Evolutionary conservation across 1,284 basidiomycete genomes (phyloP).

Genomic region (Uromyces viciae-fabae): DNA sequence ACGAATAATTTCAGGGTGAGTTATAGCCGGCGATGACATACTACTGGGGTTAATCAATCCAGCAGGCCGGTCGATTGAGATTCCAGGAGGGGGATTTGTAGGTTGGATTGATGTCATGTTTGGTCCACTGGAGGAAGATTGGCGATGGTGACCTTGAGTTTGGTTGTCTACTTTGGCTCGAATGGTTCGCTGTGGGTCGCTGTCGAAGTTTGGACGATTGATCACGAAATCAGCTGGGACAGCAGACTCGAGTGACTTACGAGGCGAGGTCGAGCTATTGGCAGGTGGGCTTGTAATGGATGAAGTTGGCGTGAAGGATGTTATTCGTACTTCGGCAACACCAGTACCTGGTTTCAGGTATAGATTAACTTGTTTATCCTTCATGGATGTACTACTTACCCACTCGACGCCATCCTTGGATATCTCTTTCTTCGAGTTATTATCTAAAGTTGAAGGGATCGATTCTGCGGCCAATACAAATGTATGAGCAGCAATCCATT

Average conservation of each 20-base stretch:
- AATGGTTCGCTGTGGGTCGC: constrained; percentile 41
- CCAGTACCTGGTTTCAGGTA: constrained; percentile 44
- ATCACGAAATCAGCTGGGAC: constrained; percentile 8
- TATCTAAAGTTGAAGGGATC: neutral
- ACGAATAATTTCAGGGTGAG: constrained; percentile 13
- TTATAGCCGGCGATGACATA: constrained; percentile 22
- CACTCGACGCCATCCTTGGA: constrained; percentile 35
- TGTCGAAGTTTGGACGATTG: neutral
- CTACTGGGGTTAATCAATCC: neutral
- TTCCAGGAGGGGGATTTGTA: neutral
- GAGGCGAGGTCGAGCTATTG: neutral
- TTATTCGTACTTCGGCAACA: constrained; percentile 42
- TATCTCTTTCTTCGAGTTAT: neutral
- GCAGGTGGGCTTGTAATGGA: neutral
- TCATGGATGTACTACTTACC: constrained; percentile 24
- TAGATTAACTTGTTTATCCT: constrained; percentile 24
- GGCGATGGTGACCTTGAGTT: constrained; percentile 11
- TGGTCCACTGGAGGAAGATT: neutral
- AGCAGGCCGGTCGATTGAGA: constrained; percentile 15
- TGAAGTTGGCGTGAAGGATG: neutral
- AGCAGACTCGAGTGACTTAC: neutral
- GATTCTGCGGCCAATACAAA: constrained; percentile 41
- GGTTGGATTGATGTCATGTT: constrained; percentile 13
- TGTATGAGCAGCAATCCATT: constrained; percentile 45
- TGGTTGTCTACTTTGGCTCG: constrained; percentile 15